Percentiles rank a stretch among this genome's conserved stretches.
phyloP scores from a whole-genome alignment of 2,329 filamentous ascomycete genomes.

The Fusarium pseudograminearum region DNA sequence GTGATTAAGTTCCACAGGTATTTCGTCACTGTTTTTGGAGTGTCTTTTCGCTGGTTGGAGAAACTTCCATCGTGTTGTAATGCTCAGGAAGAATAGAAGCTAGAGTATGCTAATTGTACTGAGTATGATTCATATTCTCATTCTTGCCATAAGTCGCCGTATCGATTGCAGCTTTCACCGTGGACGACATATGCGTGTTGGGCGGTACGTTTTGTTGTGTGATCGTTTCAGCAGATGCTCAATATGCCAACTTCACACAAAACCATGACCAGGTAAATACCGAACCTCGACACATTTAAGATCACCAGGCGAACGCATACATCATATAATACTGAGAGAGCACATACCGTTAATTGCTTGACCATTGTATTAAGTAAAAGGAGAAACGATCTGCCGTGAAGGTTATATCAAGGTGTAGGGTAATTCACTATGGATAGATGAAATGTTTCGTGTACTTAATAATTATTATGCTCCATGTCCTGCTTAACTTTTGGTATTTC shows the following conservation, averaged over 20 bases:
- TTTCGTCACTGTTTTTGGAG: slow-evolving; percentile 18
- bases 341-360: not conserved
- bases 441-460: not conserved
- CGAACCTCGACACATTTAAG: not conserved
- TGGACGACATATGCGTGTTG: not conserved
- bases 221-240: not conserved
- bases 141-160: not conserved
- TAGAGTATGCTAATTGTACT: not conserved
- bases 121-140: not conserved
- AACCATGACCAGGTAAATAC: not conserved
- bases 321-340: not conserved
- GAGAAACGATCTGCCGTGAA: not conserved
- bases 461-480: not conserved
- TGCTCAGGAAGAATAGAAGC: not conserved
- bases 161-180: not conserved
- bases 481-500: not conserved
- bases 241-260: not conserved
- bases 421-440: not conserved
- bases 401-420: not conserved
- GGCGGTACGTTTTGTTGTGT: not conserved
- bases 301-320: rapidly evolving
- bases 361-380: not conserved
- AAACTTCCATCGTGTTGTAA: not conserved
- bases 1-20: slow-evolving; percentile 26
- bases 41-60: not conserved